Evolutionary conservation across 345 rosid genomes (phyloP), one percentile per base, ranked within the genome.

Genomic region (Combretum micranthum): DNA sequence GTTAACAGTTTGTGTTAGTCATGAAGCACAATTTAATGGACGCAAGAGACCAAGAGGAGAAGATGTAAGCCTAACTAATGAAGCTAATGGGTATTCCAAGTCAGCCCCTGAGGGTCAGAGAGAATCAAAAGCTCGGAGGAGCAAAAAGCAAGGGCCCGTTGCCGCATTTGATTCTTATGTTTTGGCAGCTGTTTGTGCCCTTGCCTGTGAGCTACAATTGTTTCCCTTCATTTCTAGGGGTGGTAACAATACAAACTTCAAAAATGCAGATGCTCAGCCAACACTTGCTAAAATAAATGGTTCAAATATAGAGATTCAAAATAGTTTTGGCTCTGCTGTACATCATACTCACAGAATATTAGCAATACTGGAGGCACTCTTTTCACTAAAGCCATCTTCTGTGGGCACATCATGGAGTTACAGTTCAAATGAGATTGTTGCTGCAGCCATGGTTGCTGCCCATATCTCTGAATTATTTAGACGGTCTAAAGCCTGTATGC

Each of bases 401-500:
- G 76, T 92, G 52, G 96, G 98, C 57, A 86, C 95, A 19, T 82
- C 93, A 52, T 92, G 98, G 96, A 71, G 95, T 66, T 88, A 84
- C 69, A 88, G 96, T 67, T 92, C 98, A 21, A 83, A 82, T 56
- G 98, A 92, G 75, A 92, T 92, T 57, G 95, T 92, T 61, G 98
- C 98, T 45, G 98, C 98, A n/a, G 96, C 98, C 63, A 92, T 92
- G 98, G 98, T 92, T 69, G 98, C 98, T 2, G 98, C 98, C 60
- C 98, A 92, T 66, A 75, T 92, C 64, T 92, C 98, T 22, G 98
- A 88, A 70, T 71, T 92, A 49, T 86, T 92, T 69, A 79, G 95
- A 68, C 83, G 82, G 53, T 92, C 98, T 44, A 92, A 83, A 82
- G 88, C 98, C 56, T 84, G 95, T 72, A 86, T 75, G 81, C 88